A percentile compares a stretch with the other conserved stretches of the same genome.
Conservation (phyloP, 2,329 filamentous ascomycete genomes). For the Domatiomyces catenatus region DNA sequence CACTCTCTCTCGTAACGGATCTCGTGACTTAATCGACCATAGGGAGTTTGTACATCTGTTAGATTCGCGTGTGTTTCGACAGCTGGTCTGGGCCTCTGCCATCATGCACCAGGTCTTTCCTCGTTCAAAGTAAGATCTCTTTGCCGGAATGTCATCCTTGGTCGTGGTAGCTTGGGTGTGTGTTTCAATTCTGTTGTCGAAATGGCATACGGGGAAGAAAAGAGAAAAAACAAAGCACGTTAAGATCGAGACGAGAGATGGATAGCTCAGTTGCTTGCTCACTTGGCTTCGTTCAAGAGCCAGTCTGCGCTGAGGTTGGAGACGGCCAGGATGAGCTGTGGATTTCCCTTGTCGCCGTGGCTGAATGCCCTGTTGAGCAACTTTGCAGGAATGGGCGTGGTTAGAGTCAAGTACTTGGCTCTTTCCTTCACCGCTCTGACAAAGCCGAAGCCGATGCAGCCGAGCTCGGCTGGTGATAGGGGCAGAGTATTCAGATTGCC, state of each 20-base stretch:
- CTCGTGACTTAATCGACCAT: too few relatives aligned
- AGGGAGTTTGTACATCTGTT: too few relatives aligned
- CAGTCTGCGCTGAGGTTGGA: neutral
- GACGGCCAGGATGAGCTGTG: neutral
- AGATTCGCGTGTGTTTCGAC: too few relatives aligned
- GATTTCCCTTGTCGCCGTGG: neutral
- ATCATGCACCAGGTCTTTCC: too few relatives aligned
- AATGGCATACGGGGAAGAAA: neutral
- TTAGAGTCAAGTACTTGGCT: neutral
- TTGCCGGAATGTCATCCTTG: too few relatives aligned
- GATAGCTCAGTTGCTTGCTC: neutral
- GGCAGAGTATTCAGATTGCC: slow-evolving; percentile 8
- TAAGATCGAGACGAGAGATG: too few relatives aligned
- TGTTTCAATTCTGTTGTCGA: too few relatives aligned
- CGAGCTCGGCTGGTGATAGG: slow-evolving; percentile 4
- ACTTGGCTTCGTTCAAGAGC: neutral
- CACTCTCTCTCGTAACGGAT: too few relatives aligned
- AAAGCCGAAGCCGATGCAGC: slow-evolving; percentile 9
- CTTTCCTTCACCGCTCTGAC: slow-evolving; percentile 6
- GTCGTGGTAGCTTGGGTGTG: too few relatives aligned
- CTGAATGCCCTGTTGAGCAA: neutral
- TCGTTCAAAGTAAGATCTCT: too few relatives aligned
- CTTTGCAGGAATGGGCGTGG: neutral
- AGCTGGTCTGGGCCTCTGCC: too few relatives aligned
- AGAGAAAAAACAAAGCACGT: neutral